Conservation (phyloP, 306 rosid genomes). For the Cicer yamashitae region DNA sequence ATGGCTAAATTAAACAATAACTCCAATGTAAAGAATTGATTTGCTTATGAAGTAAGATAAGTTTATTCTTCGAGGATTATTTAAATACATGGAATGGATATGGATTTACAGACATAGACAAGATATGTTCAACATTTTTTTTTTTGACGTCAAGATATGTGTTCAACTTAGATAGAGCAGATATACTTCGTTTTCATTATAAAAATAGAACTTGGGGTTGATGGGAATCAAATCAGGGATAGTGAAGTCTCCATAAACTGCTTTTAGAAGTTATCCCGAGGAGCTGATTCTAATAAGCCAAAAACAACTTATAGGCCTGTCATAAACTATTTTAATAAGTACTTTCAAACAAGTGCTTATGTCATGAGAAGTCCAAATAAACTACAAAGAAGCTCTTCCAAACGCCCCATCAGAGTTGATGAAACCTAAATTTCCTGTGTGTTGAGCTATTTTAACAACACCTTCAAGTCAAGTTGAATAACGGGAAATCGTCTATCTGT, state of each 20-base stretch:
- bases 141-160: neutral
- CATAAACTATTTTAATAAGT: neutral
- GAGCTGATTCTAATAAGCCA: neutral
- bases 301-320: neutral
- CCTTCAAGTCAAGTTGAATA: neutral
- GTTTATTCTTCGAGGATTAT: neutral
- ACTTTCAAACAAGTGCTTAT: neutral
- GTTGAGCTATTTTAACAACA: constrained; percentile 5
- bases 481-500: neutral
- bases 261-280: neutral
- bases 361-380: neutral
- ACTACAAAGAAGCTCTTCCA: neutral
- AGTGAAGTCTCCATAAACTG: neutral
- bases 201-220: neutral
- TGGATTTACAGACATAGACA: neutral
- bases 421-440: neutral
- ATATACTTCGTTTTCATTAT: neutral
- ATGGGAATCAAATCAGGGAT: constrained; percentile 1
- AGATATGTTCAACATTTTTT: too few relatives aligned
- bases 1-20: neutral
- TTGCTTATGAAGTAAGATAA: neutral
- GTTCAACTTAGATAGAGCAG: neutral
- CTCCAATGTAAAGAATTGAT: neutral
- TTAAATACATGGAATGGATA: constrained; percentile 1
- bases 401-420: neutral